Conservation (phyloP, 345 rosid genomes). For the Nasturtium officinale region DNA sequence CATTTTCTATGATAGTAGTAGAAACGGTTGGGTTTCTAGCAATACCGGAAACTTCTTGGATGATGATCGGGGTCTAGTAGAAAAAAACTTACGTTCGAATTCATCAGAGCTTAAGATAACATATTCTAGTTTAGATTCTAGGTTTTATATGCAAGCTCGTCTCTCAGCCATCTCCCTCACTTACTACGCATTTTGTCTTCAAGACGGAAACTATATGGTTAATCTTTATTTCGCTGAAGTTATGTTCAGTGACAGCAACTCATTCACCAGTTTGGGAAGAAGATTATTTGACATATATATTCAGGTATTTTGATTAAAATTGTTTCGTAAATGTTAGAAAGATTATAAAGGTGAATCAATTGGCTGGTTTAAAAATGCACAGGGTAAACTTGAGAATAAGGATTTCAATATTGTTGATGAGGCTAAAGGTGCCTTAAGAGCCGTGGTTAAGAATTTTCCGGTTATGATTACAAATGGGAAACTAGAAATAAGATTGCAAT, state of each 20-base stretch:
- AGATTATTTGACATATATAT: constrained; percentile 64
- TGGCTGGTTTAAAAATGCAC: constrained; percentile 25
- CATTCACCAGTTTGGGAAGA: constrained; percentile 57
- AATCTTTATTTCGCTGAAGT: constrained; percentile 83
- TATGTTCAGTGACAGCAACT: constrained; percentile 46
- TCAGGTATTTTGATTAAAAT: constrained; percentile 51
- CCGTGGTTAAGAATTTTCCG: constrained; percentile 34
- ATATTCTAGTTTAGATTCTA: constrained; percentile 44
- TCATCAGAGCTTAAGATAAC: constrained; percentile 29
- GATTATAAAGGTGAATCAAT: constrained; percentile 3
- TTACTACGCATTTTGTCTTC: constrained; percentile 59
- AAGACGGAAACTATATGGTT: constrained; percentile 55
- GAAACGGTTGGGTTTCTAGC: constrained; percentile 60
- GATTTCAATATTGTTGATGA: constrained; percentile 60
- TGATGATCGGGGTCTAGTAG: constrained; percentile 51
- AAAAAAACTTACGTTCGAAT: too few species aligned
- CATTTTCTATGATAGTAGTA: constrained; percentile 7
- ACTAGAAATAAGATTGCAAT: constrained; percentile 58
- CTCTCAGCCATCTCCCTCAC: constrained; percentile 62
- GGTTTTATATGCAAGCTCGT: constrained; percentile 51
- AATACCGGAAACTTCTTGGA: constrained; percentile 67
- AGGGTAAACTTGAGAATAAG: constrained; percentile 54
- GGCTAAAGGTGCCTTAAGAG: constrained; percentile 55
- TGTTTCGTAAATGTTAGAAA: neutral
- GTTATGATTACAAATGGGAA: constrained; percentile 39